Percentiles rank a stretch among this genome's conserved stretches.
Conservation (phyloP, 345 rosid species). For the Psidium guajava region DNA sequence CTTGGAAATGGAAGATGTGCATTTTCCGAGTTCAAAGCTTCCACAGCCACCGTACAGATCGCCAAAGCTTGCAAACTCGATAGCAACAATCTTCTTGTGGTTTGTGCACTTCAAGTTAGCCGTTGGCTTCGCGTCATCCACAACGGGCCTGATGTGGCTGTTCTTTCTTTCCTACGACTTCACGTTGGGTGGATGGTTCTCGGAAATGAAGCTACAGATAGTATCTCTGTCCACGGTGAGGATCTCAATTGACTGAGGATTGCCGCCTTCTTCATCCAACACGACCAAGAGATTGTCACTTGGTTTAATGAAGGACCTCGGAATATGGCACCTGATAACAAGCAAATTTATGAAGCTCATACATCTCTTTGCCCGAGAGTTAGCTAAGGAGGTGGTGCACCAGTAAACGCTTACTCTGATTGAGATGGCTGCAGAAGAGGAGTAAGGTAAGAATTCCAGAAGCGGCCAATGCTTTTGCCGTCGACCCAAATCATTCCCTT, state of each 20-base stretch:
- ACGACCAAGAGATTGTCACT: slow-evolving; percentile 49
- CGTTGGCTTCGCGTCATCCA: slow-evolving; percentile 2
- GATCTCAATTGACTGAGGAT: slow-evolving; percentile 45
- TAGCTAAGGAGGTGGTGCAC: background rate
- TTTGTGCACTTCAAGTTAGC: slow-evolving; percentile 20
- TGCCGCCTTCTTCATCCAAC: slow-evolving; percentile 58
- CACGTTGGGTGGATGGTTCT: slow-evolving; percentile 16
- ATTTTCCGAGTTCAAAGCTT: slow-evolving; percentile 7
- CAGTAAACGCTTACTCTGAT: slow-evolving; percentile 26
- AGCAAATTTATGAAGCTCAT: background rate
- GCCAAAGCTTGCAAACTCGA: slow-evolving; percentile 31
- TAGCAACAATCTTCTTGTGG: slow-evolving; percentile 7
- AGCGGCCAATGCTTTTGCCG: slow-evolving; percentile 67
- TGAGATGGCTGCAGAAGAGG: slow-evolving; percentile 63
- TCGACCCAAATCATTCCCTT: slow-evolving; percentile 86
- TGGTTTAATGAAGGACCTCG: slow-evolving; percentile 63
- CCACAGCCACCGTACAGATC: slow-evolving; percentile 23
- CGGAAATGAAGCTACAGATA: slow-evolving; percentile 18
- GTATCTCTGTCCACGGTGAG: slow-evolving; percentile 38
- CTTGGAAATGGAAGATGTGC: slow-evolving; percentile 13
- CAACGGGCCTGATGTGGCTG: slow-evolving; percentile 4
- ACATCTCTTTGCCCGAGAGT: background rate
- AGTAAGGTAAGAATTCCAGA: slow-evolving; percentile 66
- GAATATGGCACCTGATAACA: slow-evolving; percentile 59
- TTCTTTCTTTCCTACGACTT: slow-evolving; percentile 20